phyloP scores from a whole-genome alignment of 2,329 filamentous ascomycete species.

The Emmonsiellopsis sp. region DNA sequence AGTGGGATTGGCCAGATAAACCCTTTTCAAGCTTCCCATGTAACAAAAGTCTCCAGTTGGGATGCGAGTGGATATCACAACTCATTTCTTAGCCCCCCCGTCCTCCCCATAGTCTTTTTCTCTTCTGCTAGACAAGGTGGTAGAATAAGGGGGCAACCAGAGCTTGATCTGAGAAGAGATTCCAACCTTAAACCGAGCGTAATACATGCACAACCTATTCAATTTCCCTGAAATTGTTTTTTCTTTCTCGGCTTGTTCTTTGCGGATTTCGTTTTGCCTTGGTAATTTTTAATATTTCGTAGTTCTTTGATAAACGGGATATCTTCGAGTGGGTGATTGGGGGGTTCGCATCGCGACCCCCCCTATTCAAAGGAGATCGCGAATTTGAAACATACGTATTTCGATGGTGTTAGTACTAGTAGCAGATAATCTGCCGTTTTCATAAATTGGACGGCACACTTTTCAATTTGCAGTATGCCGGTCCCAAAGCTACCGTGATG shows the following conservation, averaged over 20 bases:
- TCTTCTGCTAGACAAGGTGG: background rate
- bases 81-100: background rate
- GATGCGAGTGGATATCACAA: background rate
- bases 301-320: background rate
- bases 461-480: too few species aligned
- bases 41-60: background rate
- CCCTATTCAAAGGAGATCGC: too few species aligned
- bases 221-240: background rate
- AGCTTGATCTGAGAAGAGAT: background rate
- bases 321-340: too few species aligned
- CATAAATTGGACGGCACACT: too few species aligned
- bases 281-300: too few species aligned
- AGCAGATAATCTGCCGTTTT: too few species aligned
- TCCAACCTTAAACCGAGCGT: background rate
- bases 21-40: too few species aligned
- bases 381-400: too few species aligned
- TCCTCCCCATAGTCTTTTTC: background rate
- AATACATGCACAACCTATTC: background rate
- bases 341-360: too few species aligned
- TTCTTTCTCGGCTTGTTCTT: background rate
- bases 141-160: slow-evolving; percentile 1
- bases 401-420: too few species aligned
- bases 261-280: too few species aligned
- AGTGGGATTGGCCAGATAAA: too few species aligned
- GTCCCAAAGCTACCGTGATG: background rate